Conservation (phyloP, 495 filamentous ascomycete genomes). For the Letharia lupina region DNA sequence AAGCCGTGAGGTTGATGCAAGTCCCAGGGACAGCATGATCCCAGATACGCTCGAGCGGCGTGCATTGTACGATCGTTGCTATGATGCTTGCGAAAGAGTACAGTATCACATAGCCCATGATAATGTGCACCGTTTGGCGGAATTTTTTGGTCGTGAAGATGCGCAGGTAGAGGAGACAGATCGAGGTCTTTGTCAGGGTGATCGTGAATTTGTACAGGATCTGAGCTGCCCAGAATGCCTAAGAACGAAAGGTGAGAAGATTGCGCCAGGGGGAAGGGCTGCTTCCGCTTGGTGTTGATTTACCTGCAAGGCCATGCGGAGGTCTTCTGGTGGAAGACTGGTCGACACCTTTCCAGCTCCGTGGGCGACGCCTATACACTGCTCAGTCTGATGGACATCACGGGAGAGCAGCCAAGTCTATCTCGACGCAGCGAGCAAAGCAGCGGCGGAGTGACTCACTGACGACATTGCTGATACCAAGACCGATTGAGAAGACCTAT, state of each 20-base stretch:
- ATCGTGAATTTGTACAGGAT: slow-evolving; percentile 35
- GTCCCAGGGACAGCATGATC: slow-evolving; percentile 28
- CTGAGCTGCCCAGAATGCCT: slow-evolving; percentile 33
- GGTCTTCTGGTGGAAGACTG: slow-evolving; percentile 14
- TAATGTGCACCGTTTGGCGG: slow-evolving; percentile 26
- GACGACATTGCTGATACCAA: slow-evolving; percentile 20
- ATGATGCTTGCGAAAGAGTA: slow-evolving; percentile 39
- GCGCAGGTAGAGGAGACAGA: slow-evolving; percentile 33
- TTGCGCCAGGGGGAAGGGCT: not conserved
- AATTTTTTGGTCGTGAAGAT: slow-evolving; percentile 31
- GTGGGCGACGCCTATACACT: slow-evolving; percentile 15
- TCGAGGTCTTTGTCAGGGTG: slow-evolving; percentile 32
- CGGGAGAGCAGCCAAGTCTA: not conserved
- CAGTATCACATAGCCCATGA: slow-evolving; percentile 32
- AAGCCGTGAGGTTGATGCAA: slow-evolving; percentile 39
- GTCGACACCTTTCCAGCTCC: slow-evolving; percentile 19
- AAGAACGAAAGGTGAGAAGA: not conserved
- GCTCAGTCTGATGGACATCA: slow-evolving; percentile 7
- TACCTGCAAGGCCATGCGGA: slow-evolving; percentile 17
- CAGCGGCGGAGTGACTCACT: not conserved
- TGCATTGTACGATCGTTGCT: slow-evolving; percentile 40
- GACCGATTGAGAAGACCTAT: slow-evolving; percentile 16
- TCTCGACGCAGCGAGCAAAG: not conserved
- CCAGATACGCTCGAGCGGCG: slow-evolving; percentile 37
- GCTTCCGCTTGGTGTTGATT: not conserved